These are phyloP conservation scores for Colletotrichum endophyticum DNA, from an alignment of 2,329 filamentous ascomycete species.

Conservation along the genomic window DNA sequence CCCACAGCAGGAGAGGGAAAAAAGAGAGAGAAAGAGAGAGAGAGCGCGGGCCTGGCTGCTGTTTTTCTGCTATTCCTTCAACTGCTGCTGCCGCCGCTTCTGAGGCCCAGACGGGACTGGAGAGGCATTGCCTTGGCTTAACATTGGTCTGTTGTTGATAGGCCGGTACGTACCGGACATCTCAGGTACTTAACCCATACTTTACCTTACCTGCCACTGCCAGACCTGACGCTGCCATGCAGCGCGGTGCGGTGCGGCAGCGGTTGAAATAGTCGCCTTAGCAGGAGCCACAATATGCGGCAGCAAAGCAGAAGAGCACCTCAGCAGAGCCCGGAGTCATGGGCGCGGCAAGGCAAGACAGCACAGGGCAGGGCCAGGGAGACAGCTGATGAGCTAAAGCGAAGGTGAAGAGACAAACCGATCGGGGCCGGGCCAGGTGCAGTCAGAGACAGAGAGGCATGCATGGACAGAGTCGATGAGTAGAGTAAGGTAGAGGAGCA, in stretches of 20 bases:
- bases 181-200: background rate
- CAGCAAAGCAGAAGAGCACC: background rate
- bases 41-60: slow-evolving; percentile 1
- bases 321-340: background rate
- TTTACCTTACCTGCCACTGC: background rate
- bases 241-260: background rate
- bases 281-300: background rate
- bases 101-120: slow-evolving; percentile 1
- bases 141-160: slow-evolving; percentile 4
- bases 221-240: background rate
- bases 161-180: background rate
- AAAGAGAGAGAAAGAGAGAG: background rate
- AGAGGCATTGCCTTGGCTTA: background rate
- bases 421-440: background rate
- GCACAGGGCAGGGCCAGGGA: background rate
- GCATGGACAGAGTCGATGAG: background rate
- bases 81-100: background rate
- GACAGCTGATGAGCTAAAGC: background rate
- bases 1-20: slow-evolving; percentile 8
- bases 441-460: background rate
- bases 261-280: background rate
- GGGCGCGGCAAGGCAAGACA: background rate
- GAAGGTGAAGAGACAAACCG: background rate
- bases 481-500: background rate
- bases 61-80: background rate